Evolutionary conservation across 1,284 basidiomycete genomes (phyloP), one percentile per base, ranked within the genome.

Genomic region (Sporisorium reilianum): DNA sequence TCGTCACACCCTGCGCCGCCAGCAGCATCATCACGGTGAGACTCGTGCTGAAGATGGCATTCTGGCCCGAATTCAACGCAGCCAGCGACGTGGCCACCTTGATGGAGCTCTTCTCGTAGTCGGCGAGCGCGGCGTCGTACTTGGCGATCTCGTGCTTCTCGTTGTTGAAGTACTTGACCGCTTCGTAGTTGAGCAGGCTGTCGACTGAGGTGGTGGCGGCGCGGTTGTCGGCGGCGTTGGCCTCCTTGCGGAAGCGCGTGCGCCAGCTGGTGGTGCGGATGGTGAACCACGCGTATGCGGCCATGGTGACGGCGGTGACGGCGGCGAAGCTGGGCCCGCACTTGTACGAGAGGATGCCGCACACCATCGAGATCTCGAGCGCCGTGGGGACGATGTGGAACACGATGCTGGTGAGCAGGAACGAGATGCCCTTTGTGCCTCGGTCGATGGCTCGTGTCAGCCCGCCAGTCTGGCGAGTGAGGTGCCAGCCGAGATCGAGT

Each of bases 81-180:
- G 97, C 93, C 11, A 99, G 87, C 3, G 93, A 95, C 0, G 96
- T 99, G 0, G 95, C 93, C 71, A 98, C 97, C 86, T 97, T 96
- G 79, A 97, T 89, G 0, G 93, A 94, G 1, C 94, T 90, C 75
- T 92, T 92, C 84, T 98, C 95, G 82, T 99, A 99, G 32, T 90
- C 88, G 41, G 89, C 88, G 32, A 99, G 88, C 60, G 97, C 91
- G 55, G 91, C 90, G 85, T 99, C 96, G 84, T 99, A 99, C 85
- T 95, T 93, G 1, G 89, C 88, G 12, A 97, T 89, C 86, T 99
- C 95, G 84, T 91, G 93, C 69, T 89, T 89, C 85, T 98, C 96
- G 83, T 99, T 99, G 87, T 97, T 97, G 88, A 99, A 99, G 83
- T 96, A 91, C 93, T 99, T 99, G 79, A 99, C 96, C 14, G 96